Evolutionary conservation across 345 rosid genomes (phyloP), one percentile per base, ranked within the genome.

Genomic region (Gossypium anomalum): DNA sequence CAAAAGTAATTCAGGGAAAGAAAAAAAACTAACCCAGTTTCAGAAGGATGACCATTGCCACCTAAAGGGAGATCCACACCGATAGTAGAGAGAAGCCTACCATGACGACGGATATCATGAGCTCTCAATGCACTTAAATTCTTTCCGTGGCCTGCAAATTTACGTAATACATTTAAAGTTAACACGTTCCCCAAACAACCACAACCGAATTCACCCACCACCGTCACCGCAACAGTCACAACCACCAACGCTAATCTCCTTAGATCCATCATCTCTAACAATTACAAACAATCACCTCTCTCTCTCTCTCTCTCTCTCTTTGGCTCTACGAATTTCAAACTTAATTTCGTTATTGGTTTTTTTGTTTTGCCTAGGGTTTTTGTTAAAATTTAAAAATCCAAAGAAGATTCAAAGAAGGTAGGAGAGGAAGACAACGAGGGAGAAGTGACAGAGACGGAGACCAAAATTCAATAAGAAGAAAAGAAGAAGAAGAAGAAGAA

Each of bases 81-180:
- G 68, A 87, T 51, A 80, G 90, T 73, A 62, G 89, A 71, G 34
- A 94, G 90, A 74, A 89, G 78, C 23, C 98, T 82, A 49, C 88
- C 78, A 58, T 89, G 98, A 16, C 98, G 98, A 68, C 51, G 85
- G 27, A 76, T 75, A 76, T 95, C 99, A 70, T 95, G 98, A 58
- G 86, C 80, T 60, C 78, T 90, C 20, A 89, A 72, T 4, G 87
- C 92, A 23, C 71, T 72, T 22, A 93, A 78, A 34, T 78, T 80
- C 45, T 75, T 86, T 71, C 74, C 78, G 27, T 72, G 74, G 1
- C 91, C 93, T 29, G 84, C 83, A 75, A 90, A 90, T 75, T 87
- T 93, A 78, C 85, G 83, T n/a, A 85, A 86, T 7, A 93, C 97
- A 22, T 86, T 45, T 51, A 94, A 85, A 44, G 70, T 55, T 60